Base-by-base conservation (phyloP, 2,329 filamentous ascomycete genomes). In the Alternaria brassicae region DNA sequence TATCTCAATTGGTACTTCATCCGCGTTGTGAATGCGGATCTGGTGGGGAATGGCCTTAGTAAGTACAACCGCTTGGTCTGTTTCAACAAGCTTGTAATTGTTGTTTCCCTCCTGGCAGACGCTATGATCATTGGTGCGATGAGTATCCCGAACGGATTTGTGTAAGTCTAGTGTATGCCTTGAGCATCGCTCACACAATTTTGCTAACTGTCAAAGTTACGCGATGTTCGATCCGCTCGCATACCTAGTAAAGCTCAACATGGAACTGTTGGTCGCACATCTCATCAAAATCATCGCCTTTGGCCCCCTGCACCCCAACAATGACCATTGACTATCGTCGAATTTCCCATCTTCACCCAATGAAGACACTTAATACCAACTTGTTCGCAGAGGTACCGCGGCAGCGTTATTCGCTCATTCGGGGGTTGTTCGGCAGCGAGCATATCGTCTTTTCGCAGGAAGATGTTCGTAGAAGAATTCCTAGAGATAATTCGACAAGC, bases 201-300 rank as follows among this genome's bases (percentile, higher is more conserved):
- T 6, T 6, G 27, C 30, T 52, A 27, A 50, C 3, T 21, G 13
- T 8, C n/a, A 7, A 50, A 75, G 71, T 23, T 84, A 82, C 62
- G 72, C 82, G 9, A 80, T 82, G 56, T 80, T 82, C 58, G 79
- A 82, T 49, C 81, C 82, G 1, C 67, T 84, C 1, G 81, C 77
- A 1, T 83, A 81, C 63, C 71, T 82, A 25, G 68, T 80, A 54
- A 83, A 83, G 60, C 74, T 83, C 3, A 76, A 81, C 58, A 82
- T 71, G 12, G 68, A 71, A 27, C 56, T 71, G 62, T 69, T 65
- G 0, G 68, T 71, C 67, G 68, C 68, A 80, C 69, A 81, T 40
- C 74, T 84, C 13, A 81, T 83, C 54, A 76, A 64, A 13, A 63
- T 59, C 25, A 66, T 72, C 32, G 69, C 65, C 3, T 47, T 63